A percentile compares a stretch with the other conserved stretches of the same genome.
These are phyloP conservation scores for Colletotrichum costaricense DNA, from an alignment of 2,329 filamentous ascomycete genomes.

Conservation along the genomic window DNA sequence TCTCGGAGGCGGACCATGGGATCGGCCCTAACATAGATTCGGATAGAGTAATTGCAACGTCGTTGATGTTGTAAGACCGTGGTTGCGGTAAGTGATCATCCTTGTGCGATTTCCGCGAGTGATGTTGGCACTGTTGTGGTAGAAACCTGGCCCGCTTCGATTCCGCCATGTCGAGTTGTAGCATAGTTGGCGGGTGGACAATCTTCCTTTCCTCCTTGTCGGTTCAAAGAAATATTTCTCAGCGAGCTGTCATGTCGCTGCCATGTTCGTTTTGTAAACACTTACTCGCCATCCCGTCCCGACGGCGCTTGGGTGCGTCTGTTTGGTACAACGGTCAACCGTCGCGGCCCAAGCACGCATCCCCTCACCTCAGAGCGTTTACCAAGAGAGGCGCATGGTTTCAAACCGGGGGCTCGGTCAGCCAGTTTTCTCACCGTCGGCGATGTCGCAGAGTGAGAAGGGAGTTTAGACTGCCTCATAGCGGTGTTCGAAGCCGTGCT, in stretches of 20 bases:
- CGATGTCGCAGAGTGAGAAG: not conserved
- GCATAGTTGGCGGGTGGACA: not conserved
- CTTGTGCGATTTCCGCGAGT: not conserved
- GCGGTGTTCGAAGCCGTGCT: not conserved
- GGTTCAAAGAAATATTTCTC: not conserved
- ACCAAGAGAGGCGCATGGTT: constrained; percentile 22
- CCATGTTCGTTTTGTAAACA: constrained; percentile 7
- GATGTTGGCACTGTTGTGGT: constrained; percentile 18
- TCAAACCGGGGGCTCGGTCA: constrained; percentile 6
- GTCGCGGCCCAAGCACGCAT: constrained; percentile 25
- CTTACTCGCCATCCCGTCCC: not conserved
- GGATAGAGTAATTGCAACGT: constrained; percentile 25
- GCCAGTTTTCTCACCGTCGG: not conserved
- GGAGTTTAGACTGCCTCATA: not conserved
- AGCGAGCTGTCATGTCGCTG: not conserved
- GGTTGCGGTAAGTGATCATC: constrained; percentile 1
- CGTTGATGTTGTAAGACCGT: constrained; percentile 25
- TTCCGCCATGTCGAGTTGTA: constrained; percentile 14
- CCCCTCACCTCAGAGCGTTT: not conserved
- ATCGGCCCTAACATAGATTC: constrained; percentile 19
- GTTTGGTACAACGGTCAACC: constrained; percentile 13
- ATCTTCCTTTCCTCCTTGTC: not conserved
- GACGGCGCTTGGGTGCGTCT: constrained; percentile 18
- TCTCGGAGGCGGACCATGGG: constrained; percentile 21
- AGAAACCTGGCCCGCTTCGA: constrained; percentile 1